Evolutionary conservation across 2,329 filamentous ascomycete species (phyloP).

Genomic region (Aspergillus uvarum): DNA sequence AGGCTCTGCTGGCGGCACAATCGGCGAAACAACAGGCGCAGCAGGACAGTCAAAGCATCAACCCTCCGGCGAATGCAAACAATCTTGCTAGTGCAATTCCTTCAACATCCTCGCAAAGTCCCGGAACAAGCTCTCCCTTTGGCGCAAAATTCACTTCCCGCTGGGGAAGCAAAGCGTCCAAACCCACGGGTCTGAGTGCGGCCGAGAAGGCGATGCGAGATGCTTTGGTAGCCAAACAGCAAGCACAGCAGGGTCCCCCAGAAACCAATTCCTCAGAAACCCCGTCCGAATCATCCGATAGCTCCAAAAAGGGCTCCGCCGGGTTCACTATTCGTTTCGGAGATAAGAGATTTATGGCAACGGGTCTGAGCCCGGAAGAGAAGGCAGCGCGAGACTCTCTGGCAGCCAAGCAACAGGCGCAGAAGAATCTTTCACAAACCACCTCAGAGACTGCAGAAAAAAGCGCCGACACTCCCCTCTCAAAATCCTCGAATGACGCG

Average conservation of each 20-base stretch:
- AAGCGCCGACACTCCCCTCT: constrained; percentile 25
- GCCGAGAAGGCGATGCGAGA: constrained; percentile 35
- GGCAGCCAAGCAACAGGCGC: too few species aligned
- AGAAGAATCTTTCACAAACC: neutral
- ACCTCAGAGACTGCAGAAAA: too few species aligned
- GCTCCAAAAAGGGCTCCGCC: too few species aligned
- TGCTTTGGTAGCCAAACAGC: constrained; percentile 22
- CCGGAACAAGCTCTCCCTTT: constrained; percentile 23
- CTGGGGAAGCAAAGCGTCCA: constrained; percentile 18
- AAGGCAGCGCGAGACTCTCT: neutral
- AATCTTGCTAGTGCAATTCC: constrained; percentile 23
- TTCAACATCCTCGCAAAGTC: constrained; percentile 27
- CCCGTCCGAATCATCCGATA: too few species aligned
- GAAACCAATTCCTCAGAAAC: neutral
- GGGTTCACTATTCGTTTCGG: neutral
- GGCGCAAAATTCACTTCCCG: constrained; percentile 31
- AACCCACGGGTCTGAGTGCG: constrained; percentile 28
- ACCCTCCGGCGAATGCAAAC: neutral
- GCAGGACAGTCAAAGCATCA: neutral
- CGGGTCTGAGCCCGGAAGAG: neutral
- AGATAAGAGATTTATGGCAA: neutral
- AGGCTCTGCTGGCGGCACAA: neutral
- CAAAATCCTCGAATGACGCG: constrained; percentile 27
- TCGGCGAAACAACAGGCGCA: neutral
- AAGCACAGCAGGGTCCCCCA: constrained; percentile 1